Evolutionary conservation across 169 alveolate genomes (phyloP), one percentile per base, ranked within the genome.

Genomic region (Theileria equi): DNA sequence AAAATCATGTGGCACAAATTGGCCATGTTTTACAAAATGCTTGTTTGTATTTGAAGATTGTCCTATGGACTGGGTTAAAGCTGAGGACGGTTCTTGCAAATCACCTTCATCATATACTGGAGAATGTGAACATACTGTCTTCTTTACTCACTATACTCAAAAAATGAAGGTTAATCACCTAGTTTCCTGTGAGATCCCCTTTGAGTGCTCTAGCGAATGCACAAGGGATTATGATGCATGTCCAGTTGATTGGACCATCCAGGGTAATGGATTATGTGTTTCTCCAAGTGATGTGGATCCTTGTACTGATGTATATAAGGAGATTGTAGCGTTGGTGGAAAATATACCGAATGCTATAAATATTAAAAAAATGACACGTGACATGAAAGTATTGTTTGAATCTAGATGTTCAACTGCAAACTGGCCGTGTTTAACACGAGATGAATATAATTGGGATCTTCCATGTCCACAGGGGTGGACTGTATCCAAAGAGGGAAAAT

Each of bases 11-110:
- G 73, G 73, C 0, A 65, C 84, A n/a, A 29, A 41, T 23, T 74
- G 84, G 84, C 84, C 84, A 0, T 74, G 84, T 49, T 44, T 34
- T 74, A 72, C 74, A n/a, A 52, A 57, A 7, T 72, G 83, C 47
- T 62, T 70, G 16, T 32, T 31, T 45, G 68, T 72, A 5, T 74
- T 74, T 49, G 71, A 55, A 17, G 40, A 36, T 11, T 74, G 84
- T 32, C 84, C 84, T 6, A 8, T 74, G 80, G 80, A 74, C 53
- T 74, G 84, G 84, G 38, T 17, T 23, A 10, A 35, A 41, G 80
- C 58, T 1, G 36, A 52, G 13, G 69, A 63, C 26, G 84, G 84
- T 3, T 62, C 71, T 0, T 74, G 84, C 28, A 54, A 36, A 6
- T 72, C 84, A 5, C 84, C 84, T 0, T 40, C 71, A 3, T 64